Base-by-base conservation (phyloP, 345 rosid species). In the Theobroma cacao region DNA sequence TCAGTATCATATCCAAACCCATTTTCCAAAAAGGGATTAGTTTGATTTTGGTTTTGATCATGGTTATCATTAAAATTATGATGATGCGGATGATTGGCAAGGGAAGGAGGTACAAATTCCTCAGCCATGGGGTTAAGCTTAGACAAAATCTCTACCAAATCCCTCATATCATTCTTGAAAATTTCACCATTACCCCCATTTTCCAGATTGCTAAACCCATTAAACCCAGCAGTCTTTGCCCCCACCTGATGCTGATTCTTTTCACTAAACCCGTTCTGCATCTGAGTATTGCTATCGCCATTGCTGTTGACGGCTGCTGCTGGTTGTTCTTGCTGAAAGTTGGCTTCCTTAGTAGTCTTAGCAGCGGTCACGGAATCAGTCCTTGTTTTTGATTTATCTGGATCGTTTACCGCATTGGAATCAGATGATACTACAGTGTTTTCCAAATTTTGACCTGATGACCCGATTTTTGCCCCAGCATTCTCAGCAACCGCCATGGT, bases 401-500 rank as follows among this genome's bases (percentile, higher is more conserved):
- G 87, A 82, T 85, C 87, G 63, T 83, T 80, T 13, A 89, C 78
- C 70, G 77, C 84, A 34, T 86, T 87, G 47, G 87, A 77, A 69
- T 81, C 89, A 20, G 90, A 82, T 66, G 93, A 86, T 36, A 88
- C 85, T 68, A 80, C 86, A 77, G 87, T 84, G 85, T 52, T 77
- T 78, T 88, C 96, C 77, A 88, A 83, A 85, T 90, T 89, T 80
- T 87, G 97, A 88, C 82, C 82, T 13, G 97, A 80, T 30, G 93
- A 83, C 77, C 82, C 94, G 80, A 90, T 88, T 89, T 86, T 90
- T 3, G 86, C 85, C 79, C 93, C 98, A 78, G 92, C 94, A 91
- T 90, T 91, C 82, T 97, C 99, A 75, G 94, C 92, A 66, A 97
- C 97, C 75, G 96, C 98, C 98, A 97, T 97, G 90, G 88, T 90